Evolutionary conservation across 1,284 basidiomycete genomes (phyloP).

Genomic region (Apiotrichum montevideense): DNA sequence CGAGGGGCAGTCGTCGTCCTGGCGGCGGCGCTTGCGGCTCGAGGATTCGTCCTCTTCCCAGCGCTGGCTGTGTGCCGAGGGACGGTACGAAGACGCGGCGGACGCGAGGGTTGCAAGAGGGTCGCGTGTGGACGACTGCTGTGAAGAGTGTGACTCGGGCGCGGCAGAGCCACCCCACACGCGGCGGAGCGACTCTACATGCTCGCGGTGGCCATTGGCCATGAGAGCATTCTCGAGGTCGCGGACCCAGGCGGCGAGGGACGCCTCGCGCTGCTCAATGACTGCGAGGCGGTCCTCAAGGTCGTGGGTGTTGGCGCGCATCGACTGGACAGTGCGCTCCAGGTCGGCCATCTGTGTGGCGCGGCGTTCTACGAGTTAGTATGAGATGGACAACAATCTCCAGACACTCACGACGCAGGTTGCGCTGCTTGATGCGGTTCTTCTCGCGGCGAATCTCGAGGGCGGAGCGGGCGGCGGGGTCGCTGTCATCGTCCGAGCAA

Average conservation of each 20-base stretch:
- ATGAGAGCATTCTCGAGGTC: conserved; percentile 33
- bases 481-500: conserved; percentile 7
- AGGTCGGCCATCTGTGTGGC: conserved; percentile 38
- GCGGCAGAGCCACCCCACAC: conserved; percentile 14
- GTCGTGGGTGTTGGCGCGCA: conserved; percentile 18
- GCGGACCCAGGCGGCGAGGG: conserved; percentile 29
- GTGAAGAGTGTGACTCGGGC: neutral
- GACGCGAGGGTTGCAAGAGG: conserved; percentile 18
- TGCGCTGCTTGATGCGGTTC: conserved; percentile 38
- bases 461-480: conserved; percentile 8
- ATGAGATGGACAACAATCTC: neutral
- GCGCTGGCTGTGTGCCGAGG: neutral
- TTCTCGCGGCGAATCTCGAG: conserved; percentile 31
- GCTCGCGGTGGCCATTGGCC: conserved; percentile 23
- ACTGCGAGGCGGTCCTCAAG: conserved; percentile 17
- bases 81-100: conserved; percentile 5
- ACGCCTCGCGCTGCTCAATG: conserved; percentile 20
- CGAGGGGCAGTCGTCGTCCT: conserved; percentile 10
- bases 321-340: conserved; percentile 21
- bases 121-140: conserved; percentile 5
- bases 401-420: conserved; percentile 29
- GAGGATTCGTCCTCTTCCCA: conserved; percentile 8
- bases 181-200: conserved; percentile 27
- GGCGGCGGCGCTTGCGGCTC: conserved; percentile 10
- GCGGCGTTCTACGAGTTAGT: conserved; percentile 25